These are phyloP conservation scores for Myxozyma vanderwaltii DNA, from an alignment of 805 yeast species.

Conservation along the genomic window DNA sequence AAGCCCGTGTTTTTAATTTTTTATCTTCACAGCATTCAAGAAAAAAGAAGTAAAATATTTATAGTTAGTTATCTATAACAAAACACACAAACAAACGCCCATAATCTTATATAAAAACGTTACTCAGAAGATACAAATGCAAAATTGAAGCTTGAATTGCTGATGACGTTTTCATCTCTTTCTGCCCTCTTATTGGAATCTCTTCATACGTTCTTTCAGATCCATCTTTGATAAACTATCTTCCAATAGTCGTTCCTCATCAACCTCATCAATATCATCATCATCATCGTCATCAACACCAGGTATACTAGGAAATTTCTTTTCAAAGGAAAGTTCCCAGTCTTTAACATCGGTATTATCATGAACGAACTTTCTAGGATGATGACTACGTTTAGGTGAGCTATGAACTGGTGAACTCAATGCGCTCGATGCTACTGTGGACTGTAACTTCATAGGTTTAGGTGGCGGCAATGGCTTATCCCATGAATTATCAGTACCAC, in stretches of 20 bases:
- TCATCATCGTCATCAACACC: slow-evolving; percentile 19
- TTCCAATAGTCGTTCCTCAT: background rate
- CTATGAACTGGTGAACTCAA: background rate
- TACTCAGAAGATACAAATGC: too few species aligned
- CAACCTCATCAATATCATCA: slow-evolving; percentile 1
- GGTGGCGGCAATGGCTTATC: slow-evolving; percentile 19
- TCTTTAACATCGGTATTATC: slow-evolving; percentile 6
- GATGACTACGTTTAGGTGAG: background rate
- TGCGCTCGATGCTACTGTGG: background rate
- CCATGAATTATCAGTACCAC: slow-evolving; percentile 5
- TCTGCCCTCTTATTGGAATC: background rate
- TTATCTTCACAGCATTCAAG: too few species aligned
- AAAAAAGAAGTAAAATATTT: too few species aligned
- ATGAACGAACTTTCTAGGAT: slow-evolving; percentile 7
- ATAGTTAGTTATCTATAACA: too few species aligned
- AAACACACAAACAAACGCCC: too few species aligned
- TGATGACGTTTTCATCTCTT: background rate
- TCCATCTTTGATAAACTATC: slow-evolving; percentile 3
- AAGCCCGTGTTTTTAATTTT: too few species aligned
- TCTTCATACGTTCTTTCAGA: background rate
- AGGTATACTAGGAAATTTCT: slow-evolving; percentile 9
- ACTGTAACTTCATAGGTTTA: slow-evolving; percentile 16
- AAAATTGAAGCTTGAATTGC: too few species aligned
- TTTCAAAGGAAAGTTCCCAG: slow-evolving; percentile 17
- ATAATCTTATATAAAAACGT: too few species aligned